Evolutionary conservation across 2,329 filamentous ascomycete species (phyloP).

Genomic region (Aureobasidium sp.): DNA sequence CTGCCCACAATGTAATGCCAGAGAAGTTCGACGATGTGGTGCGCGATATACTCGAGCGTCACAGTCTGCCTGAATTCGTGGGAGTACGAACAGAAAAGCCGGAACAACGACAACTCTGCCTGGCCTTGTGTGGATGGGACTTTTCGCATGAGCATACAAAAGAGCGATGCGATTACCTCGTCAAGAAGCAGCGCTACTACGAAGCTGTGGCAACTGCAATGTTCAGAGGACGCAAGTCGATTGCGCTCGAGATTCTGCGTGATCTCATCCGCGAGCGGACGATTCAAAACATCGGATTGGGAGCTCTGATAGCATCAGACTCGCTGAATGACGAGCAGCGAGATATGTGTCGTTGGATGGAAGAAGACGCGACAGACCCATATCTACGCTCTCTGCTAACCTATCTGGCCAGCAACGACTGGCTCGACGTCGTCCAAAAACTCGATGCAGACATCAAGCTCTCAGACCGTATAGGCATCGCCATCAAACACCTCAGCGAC

Average conservation of each 20-base stretch:
- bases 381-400: slow-evolving; percentile 75
- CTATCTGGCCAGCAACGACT: slow-evolving; percentile 64
- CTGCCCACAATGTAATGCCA: slow-evolving; percentile 18
- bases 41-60: slow-evolving; percentile 56
- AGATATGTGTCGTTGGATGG: slow-evolving; percentile 55
- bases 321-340: slow-evolving; percentile 52
- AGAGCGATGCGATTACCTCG: slow-evolving; percentile 43
- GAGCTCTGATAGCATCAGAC: slow-evolving; percentile 42
- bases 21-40: slow-evolving; percentile 41
- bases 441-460: slow-evolving; percentile 60
- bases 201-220: slow-evolving; percentile 70
- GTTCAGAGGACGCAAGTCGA: slow-evolving; percentile 62
- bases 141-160: slow-evolving; percentile 48
- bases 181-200: slow-evolving; percentile 54
- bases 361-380: slow-evolving; percentile 62
- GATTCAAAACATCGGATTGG: slow-evolving; percentile 49
- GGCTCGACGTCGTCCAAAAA: slow-evolving; percentile 63
- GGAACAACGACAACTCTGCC: slow-evolving; percentile 65
- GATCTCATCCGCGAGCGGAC: slow-evolving; percentile 60
- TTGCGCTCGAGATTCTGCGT: slow-evolving; percentile 64
- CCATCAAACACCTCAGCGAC: slow-evolving; percentile 63
- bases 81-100: slow-evolving; percentile 58
- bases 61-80: slow-evolving; percentile 56
- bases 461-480: slow-evolving; percentile 66
- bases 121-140: slow-evolving; percentile 69